Conservation (phyloP, 2,329 filamentous ascomycete genomes). For the Penicillium thymicola region DNA sequence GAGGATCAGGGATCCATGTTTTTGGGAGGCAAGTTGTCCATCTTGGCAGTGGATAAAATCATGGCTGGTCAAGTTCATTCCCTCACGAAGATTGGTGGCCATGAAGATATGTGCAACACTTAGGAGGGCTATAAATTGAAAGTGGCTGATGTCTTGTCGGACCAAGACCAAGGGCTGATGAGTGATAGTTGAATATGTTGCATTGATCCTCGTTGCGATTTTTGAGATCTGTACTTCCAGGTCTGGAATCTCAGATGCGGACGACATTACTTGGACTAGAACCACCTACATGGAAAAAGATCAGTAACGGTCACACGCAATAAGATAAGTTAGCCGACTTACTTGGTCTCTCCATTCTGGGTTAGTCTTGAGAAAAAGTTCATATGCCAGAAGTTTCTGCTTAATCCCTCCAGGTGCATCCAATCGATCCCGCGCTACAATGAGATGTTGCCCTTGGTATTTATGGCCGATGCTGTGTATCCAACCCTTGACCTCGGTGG, state of each 20-base stretch:
- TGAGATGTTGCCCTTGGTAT: constrained; percentile 81
- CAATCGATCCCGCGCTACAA: constrained; percentile 89
- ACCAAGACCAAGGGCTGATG: constrained; percentile 90
- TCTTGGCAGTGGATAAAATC: constrained; percentile 93
- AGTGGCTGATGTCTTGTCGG: constrained; percentile 87
- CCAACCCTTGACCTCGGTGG: constrained; percentile 72
- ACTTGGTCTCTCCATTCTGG: constrained; percentile 77
- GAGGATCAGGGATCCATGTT: constrained; percentile 81
- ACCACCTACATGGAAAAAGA: constrained; percentile 56
- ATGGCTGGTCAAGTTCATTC: constrained; percentile 93
- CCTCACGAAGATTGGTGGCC: constrained; percentile 90
- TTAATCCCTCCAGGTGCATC: constrained; percentile 87
- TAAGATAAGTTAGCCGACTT: constrained; percentile 10
- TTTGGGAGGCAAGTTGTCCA: constrained; percentile 66
- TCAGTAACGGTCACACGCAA: constrained; percentile 4
- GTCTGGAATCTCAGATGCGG: constrained; percentile 78
- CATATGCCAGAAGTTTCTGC: constrained; percentile 86
- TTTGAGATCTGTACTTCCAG: constrained; percentile 83
- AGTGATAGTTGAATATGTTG: constrained; percentile 78
- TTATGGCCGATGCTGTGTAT: constrained; percentile 72
- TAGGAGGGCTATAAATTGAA: constrained; percentile 86
- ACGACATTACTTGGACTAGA: constrained; percentile 87
- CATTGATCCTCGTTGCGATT: constrained; percentile 90
- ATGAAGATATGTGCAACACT: constrained; percentile 85
- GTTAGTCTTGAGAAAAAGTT: constrained; percentile 87